Evolutionary conservation across 805 yeast genomes (phyloP).

Genomic region (Cyberlindnera japonica): DNA sequence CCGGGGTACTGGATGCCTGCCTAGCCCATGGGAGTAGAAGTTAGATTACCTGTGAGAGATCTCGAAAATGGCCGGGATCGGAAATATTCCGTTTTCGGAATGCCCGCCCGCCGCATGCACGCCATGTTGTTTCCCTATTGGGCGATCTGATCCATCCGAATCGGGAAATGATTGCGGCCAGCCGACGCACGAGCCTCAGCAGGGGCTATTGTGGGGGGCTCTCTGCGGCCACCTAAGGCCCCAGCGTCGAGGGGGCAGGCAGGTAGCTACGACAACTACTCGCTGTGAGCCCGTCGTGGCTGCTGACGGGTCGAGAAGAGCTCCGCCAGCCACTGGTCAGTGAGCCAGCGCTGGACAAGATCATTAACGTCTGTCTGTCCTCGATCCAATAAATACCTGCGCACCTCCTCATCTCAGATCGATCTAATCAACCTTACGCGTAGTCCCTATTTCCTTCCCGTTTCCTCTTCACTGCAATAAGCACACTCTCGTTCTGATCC

Average conservation of each 20-base stretch:
- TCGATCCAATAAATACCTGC: slow-evolving; percentile 1
- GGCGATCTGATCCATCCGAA: slow-evolving; percentile 12
- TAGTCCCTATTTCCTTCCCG: neutral
- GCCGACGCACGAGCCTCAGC: slow-evolving; percentile 2
- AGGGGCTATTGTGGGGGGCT: neutral
- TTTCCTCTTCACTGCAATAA: neutral
- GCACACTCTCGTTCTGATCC: neutral
- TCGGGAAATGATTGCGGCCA: slow-evolving; percentile 9
- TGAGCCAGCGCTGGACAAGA: neutral
- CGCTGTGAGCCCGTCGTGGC: neutral
- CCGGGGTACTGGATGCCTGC: too few species aligned
- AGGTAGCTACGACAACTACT: neutral
- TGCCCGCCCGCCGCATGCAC: slow-evolving; percentile 7
- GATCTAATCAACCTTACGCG: slow-evolving; percentile 1
- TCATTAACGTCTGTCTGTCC: neutral
- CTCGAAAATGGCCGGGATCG: slow-evolving; percentile 5
- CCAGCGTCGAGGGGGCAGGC: neutral
- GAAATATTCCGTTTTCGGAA: slow-evolving; percentile 2
- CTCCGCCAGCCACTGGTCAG: slow-evolving; percentile 2
- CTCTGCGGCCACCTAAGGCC: neutral
- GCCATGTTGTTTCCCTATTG: slow-evolving; percentile 4
- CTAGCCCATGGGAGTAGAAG: too few species aligned
- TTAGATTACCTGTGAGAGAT: too few species aligned
- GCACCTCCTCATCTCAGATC: slow-evolving; percentile 1
- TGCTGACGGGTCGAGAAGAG: neutral